phyloP scores from a whole-genome alignment of 23 red algal species.

The Chondrus crispus region DNA sequence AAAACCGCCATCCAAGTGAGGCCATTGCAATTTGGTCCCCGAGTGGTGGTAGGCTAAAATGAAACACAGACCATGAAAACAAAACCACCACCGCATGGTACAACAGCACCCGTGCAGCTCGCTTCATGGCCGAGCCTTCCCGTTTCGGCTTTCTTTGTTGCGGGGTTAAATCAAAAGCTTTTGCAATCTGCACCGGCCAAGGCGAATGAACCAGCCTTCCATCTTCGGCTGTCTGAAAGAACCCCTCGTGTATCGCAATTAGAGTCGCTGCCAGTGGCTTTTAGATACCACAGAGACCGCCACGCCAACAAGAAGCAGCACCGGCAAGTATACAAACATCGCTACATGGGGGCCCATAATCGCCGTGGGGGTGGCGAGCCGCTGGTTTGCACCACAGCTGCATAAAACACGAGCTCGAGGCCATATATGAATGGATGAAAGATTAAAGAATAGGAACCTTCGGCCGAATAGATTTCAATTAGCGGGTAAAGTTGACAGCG shows the following conservation, averaged over 20 bases:
- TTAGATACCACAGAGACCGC: constrained; percentile 3
- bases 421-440: too few species aligned
- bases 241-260: background rate
- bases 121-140: background rate
- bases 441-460: too few species aligned
- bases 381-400: background rate
- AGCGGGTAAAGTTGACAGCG: too few species aligned
- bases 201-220: background rate
- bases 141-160: constrained; percentile 17
- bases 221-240: background rate
- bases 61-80: constrained; percentile 38
- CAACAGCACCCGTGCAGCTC: background rate
- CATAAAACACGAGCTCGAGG: background rate
- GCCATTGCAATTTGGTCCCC: background rate
- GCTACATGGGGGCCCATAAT: background rate
- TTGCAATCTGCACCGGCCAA: background rate
- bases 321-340: background rate
- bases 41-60: constrained; percentile 7
- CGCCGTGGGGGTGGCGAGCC: background rate
- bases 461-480: too few species aligned
- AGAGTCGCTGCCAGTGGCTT: background rate
- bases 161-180: background rate
- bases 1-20: background rate
- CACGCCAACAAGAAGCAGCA: background rate
- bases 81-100: background rate